phyloP scores from a whole-genome alignment of 1,139 yeast genomes.

The Candida sp. region DNA sequence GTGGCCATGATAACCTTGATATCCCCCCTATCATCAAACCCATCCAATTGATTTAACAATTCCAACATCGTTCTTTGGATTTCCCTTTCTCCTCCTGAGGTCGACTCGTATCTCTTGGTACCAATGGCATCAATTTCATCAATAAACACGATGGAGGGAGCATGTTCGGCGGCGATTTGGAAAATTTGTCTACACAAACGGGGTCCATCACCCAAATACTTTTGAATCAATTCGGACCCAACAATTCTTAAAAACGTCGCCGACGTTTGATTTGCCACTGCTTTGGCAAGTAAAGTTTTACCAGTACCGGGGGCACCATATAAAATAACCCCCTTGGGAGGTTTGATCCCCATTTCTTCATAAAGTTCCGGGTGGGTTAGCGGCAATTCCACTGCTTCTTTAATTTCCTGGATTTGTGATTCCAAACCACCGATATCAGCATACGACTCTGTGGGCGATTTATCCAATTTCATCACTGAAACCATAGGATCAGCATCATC shows the following conservation, averaged over 20 bases:
- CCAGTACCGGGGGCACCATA: slow-evolving; percentile 99
- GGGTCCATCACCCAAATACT: slow-evolving; percentile 98
- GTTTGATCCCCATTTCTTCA: slow-evolving; percentile 99
- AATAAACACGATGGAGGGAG: slow-evolving; percentile 96
- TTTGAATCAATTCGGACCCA: slow-evolving; percentile 95
- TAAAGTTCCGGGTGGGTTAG: slow-evolving; percentile 96
- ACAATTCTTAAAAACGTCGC: slow-evolving; percentile 96
- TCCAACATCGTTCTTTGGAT: slow-evolving; percentile 99
- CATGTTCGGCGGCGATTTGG: slow-evolving; percentile 95
- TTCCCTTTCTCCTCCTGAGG: slow-evolving; percentile 97
- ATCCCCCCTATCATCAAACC: slow-evolving; percentile 98
- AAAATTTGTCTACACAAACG: slow-evolving; percentile 91
- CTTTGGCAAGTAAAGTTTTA: slow-evolving; percentile 93
- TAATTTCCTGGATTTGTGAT: slow-evolving; percentile 94
- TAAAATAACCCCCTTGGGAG: slow-evolving; percentile 97
- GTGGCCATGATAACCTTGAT: slow-evolving; percentile 99
- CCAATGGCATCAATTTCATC: slow-evolving; percentile 99
- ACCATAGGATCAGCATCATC: slow-evolving; percentile 99
- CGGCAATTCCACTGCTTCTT: slow-evolving; percentile 97
- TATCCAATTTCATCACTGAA: slow-evolving; percentile 95
- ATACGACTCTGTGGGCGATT: slow-evolving; percentile 95
- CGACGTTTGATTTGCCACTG: slow-evolving; percentile 97
- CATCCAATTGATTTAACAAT: slow-evolving; percentile 92
- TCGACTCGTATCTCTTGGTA: slow-evolving; percentile 92
- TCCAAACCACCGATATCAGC: slow-evolving; percentile 99